Evolutionary conservation across 192 early-diverging fungal species (phyloP).

Genomic region (Coemansia sp.): DNA sequence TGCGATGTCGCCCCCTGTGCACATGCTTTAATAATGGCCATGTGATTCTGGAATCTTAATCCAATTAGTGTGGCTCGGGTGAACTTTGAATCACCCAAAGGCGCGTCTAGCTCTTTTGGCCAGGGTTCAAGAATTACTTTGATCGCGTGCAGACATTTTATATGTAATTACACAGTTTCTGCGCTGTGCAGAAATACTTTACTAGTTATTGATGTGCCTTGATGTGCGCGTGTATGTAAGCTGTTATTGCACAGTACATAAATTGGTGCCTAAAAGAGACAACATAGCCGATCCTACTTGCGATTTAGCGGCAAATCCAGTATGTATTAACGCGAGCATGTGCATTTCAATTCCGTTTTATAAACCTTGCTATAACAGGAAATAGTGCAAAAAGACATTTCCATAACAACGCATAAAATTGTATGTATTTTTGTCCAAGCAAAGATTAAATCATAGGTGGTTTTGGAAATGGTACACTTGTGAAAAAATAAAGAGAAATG

Average conservation of each 20-base stretch:
- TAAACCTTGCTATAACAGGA: background rate
- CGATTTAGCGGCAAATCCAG: background rate
- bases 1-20: background rate
- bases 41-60: background rate
- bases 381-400: background rate
- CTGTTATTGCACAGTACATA: background rate
- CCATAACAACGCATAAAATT: background rate
- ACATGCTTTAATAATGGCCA: background rate
- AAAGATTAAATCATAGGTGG: background rate
- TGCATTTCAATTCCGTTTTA: background rate
- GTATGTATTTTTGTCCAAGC: background rate
- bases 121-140: background rate
- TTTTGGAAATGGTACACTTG: constrained; percentile 22
- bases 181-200: background rate
- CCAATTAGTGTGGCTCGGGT: background rate
- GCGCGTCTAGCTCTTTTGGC: background rate
- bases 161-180: background rate
- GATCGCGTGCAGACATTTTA: background rate
- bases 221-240: background rate
- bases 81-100: background rate
- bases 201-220: background rate
- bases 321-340: background rate
- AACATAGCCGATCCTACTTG: background rate
- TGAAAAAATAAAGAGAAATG: constrained; percentile 3
- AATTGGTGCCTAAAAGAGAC: background rate